phyloP scores from a whole-genome alignment of 1,284 basidiomycete genomes.

The Puccinia horiana region DNA sequence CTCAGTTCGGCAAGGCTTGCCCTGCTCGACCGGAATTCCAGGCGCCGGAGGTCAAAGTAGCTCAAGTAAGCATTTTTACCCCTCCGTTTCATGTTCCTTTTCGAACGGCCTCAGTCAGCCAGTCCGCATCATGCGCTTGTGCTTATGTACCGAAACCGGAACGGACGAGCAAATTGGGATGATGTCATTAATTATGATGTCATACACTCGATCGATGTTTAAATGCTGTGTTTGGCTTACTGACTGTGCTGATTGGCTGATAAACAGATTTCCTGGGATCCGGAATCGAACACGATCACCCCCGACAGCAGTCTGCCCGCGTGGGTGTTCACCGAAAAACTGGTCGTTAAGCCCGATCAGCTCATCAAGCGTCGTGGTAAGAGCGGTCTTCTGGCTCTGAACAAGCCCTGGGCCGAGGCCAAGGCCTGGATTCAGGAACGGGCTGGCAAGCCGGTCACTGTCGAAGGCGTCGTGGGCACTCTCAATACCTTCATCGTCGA shows the following conservation, averaged over 20 bases:
- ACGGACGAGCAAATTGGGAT: too few species aligned
- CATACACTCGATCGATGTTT: too few species aligned
- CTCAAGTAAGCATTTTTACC: constrained; percentile 28
- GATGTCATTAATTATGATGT: too few species aligned
- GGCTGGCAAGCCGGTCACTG: constrained; percentile 92
- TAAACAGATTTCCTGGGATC: constrained; percentile 73
- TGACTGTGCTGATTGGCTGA: neutral
- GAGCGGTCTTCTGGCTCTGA: constrained; percentile 88
- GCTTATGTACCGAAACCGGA: neutral
- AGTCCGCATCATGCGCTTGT: neutral
- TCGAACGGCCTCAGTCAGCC: too few species aligned
- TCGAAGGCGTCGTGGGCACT: constrained; percentile 88
- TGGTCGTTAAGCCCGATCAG: constrained; percentile 69
- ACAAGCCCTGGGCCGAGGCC: constrained; percentile 79
- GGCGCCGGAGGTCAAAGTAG: constrained; percentile 43
- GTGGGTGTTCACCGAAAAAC: constrained; percentile 68
- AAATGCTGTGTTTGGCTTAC: neutral
- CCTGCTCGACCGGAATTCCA: constrained; percentile 31
- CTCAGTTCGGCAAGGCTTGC: constrained; percentile 47
- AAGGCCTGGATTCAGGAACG: constrained; percentile 77
- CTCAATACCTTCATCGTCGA: constrained; percentile 98
- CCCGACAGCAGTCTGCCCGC: constrained; percentile 72
- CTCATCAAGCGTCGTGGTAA: constrained; percentile 99
- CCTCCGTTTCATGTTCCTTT: neutral
- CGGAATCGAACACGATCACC: constrained; percentile 75